A percentile compares a stretch with the other conserved stretches of the same genome.
phyloP scores from a whole-genome alignment of 306 rosid species.

The Clitoria ternatea region DNA sequence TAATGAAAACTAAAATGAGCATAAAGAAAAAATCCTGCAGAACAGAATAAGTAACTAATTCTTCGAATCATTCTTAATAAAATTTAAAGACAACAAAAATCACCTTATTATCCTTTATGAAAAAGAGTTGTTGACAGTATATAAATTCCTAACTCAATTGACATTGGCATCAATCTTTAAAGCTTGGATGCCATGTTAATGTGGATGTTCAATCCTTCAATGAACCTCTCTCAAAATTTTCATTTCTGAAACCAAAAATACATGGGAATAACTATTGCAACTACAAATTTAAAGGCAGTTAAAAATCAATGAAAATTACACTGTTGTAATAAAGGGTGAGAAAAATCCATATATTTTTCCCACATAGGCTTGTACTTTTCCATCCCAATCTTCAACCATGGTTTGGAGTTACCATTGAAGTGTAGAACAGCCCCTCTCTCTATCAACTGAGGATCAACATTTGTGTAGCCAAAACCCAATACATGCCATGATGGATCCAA shows the following conservation, averaged over 20 bases:
- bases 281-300: constrained; percentile 35
- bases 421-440: constrained; percentile 68
- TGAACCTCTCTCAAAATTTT: not conserved
- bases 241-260: not conserved
- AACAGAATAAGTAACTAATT: not conserved
- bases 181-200: constrained; percentile 1
- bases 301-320: constrained; percentile 56
- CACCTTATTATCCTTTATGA: not conserved
- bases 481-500: constrained; percentile 66
- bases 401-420: constrained; percentile 73
- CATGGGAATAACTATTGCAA: constrained; percentile 16
- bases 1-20: not conserved
- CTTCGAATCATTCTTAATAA: not conserved
- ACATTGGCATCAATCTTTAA: not conserved
- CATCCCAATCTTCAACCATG: constrained; percentile 77
- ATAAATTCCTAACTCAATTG: not conserved
- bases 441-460: constrained; percentile 50
- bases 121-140: not conserved
- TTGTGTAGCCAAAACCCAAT: constrained; percentile 74
- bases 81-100: not conserved
- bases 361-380: constrained; percentile 74
- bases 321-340: constrained; percentile 49
- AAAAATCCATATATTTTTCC: constrained; percentile 61
- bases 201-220: not conserved
- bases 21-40: not conserved